A percentile compares a stretch with the other conserved stretches of the same genome.
phyloP scores from a whole-genome alignment of 352 stramenopile genomes.

The Pythium dissotocum region DNA sequence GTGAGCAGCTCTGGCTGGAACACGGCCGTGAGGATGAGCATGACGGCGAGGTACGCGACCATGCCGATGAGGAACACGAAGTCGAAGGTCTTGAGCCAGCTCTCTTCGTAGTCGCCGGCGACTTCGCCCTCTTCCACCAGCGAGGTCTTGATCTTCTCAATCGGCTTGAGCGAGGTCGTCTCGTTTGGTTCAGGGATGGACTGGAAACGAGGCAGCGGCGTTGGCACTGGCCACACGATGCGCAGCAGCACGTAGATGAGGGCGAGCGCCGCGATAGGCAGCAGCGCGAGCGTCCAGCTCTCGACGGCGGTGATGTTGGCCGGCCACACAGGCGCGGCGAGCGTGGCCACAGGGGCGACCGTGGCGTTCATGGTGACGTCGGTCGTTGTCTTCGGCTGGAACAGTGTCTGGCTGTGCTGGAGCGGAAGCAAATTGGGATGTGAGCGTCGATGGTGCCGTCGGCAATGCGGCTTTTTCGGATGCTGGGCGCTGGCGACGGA shows the following conservation, averaged over 20 bases:
- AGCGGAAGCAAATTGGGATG: constrained; percentile 16
- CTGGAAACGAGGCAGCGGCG: constrained; percentile 40
- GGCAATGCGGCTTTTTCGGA: neutral
- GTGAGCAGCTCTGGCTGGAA: constrained; percentile 47
- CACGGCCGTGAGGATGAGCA: constrained; percentile 49
- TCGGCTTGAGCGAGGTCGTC: constrained; percentile 37
- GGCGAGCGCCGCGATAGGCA: constrained; percentile 49
- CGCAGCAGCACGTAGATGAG: constrained; percentile 68
- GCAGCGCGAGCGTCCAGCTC: constrained; percentile 37
- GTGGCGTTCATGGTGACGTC: constrained; percentile 9
- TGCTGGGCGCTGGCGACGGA: neutral
- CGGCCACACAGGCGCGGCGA: constrained; percentile 33
- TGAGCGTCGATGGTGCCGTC: neutral
- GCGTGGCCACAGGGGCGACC: constrained; percentile 2
- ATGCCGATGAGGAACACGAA: constrained; percentile 63
- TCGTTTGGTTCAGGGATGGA: constrained; percentile 37
- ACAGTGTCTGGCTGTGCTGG: neutral
- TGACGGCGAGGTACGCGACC: constrained; percentile 39
- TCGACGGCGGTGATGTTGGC: constrained; percentile 44
- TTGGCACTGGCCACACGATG: constrained; percentile 59
- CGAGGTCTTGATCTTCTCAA: constrained; percentile 49
- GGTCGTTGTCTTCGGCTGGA: neutral
- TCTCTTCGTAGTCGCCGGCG: constrained; percentile 56
- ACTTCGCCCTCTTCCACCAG: constrained; percentile 63
- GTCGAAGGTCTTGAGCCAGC: constrained; percentile 57